phyloP scores from a whole-genome alignment of 129 eudicot species.

The Chrysanthemum seticuspe region DNA sequence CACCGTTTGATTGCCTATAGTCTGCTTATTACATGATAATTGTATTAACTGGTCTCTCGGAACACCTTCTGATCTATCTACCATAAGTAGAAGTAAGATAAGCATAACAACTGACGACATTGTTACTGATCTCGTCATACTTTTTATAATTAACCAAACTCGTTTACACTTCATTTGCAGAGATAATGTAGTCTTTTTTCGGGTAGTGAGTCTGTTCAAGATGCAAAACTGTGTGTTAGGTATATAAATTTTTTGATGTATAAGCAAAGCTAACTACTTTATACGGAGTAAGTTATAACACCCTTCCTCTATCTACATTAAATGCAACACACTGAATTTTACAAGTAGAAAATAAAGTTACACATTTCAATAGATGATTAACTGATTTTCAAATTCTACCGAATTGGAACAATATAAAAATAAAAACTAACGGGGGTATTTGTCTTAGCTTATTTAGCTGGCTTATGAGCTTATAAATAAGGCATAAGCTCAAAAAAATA shows the following conservation, averaged over 20 bases:
- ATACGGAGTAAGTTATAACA: not conserved
- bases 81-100: constrained; percentile 26
- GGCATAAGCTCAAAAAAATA: too few relatives aligned
- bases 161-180: constrained; percentile 25
- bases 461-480: too few relatives aligned
- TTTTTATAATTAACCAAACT: not conserved
- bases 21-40: constrained; percentile 36
- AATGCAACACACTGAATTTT: constrained; percentile 15
- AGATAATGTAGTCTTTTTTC: constrained; percentile 18
- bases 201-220: constrained; percentile 34
- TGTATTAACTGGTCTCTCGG: constrained; percentile 55
- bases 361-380: constrained; percentile 3
- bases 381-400: not conserved
- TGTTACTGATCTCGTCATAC: constrained; percentile 26
- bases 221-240: constrained; percentile 17
- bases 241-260: constrained; percentile 16
- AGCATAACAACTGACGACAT: constrained; percentile 15
- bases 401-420: too few relatives aligned
- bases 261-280: constrained; percentile 24
- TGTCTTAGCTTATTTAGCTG: too few relatives aligned
- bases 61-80: constrained; percentile 43
- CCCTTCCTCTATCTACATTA: constrained; percentile 13
- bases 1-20: constrained; percentile 31
- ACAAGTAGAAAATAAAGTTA: not conserved
- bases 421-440: not conserved